These are phyloP conservation scores for Aphanomyces astaci DNA, from an alignment of 352 stramenopile species.

Conservation along the genomic window DNA sequence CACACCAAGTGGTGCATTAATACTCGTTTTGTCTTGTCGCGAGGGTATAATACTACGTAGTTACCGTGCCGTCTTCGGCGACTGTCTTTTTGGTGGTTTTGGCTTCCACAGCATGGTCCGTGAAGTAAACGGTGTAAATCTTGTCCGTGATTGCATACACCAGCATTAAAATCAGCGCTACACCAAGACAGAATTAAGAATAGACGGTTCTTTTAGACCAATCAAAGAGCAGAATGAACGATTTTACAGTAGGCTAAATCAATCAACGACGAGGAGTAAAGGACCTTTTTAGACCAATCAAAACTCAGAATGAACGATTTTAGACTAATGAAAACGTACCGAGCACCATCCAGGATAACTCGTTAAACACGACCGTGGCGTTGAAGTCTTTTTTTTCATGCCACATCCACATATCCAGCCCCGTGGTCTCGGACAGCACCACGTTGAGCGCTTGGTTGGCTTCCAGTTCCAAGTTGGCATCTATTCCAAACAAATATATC, in stretches of 20 bases:
- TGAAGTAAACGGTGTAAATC: slow-evolving; percentile 5
- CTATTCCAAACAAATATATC: too few species aligned
- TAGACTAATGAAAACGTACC: not conserved
- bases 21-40: not conserved
- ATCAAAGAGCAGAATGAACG: not conserved
- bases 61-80: not conserved
- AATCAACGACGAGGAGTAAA: too few species aligned
- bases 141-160: not conserved
- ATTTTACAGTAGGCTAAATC: too few species aligned
- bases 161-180: slow-evolving; percentile 1
- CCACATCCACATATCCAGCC: slow-evolving; percentile 21
- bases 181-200: too few species aligned
- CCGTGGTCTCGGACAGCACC: slow-evolving; percentile 3
- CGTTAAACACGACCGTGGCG: slow-evolving; percentile 9
- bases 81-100: not conserved
- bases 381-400: slow-evolving; percentile 21
- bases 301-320: not conserved
- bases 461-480: not conserved
- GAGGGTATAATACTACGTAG: not conserved
- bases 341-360: slow-evolving; percentile 8
- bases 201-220: not conserved
- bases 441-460: slow-evolving; percentile 19
- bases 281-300: too few species aligned
- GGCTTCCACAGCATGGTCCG: slow-evolving; percentile 6
- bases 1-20: not conserved